Base-by-base conservation (phyloP, 2,329 filamentous ascomycete species). In the Cladosporium velox region DNA sequence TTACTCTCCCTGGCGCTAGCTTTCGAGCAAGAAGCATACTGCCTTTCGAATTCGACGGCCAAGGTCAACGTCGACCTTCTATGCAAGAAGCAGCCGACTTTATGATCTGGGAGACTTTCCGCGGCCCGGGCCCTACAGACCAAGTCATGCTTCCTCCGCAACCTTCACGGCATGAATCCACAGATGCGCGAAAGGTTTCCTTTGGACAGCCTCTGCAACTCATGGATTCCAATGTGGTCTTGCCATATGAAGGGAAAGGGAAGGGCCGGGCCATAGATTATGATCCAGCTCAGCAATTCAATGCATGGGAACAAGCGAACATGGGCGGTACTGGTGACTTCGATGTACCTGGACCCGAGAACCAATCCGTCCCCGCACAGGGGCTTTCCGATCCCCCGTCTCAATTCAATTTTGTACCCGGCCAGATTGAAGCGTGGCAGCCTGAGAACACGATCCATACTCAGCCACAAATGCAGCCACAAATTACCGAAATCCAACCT, bases 31-130 rank as follows among this genome's bases (percentile, higher is more conserved):
- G 52, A 18, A 55, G 52, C 18, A 55, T 55, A 32, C 28, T 34
- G 28, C 18, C 52, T 0, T 24, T 32, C 52, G 15, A 18, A 15
- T 28, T 24, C 2, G 14, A 38, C 35, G 44, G n/a, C 12, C 30
- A 41, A 11, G 21, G 59, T n/a, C 61, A 30, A n/a, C 61, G 61
- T 6, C 61, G 51, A 24, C 34, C 61, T 6, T 65, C 64, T 15
- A 65, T 65, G 64, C 64, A 65, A 30, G 55, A 60, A 18, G 64
- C 64, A 11, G 64, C 64, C 11, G 57, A 65, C 21, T 26, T n/a
- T 1, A 65, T 65, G 32, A 21, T 65, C 8, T 60, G 55, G 57
- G 64, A 65, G 32, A 65, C 64, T n/a, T 65, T 65, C 24, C 24
- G 32, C 10, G n/a, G 59, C 8, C 64, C 64, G 14, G 64, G 64